phyloP scores from a whole-genome alignment of 805 yeast genomes.

The Ogataea wickerhamii region DNA sequence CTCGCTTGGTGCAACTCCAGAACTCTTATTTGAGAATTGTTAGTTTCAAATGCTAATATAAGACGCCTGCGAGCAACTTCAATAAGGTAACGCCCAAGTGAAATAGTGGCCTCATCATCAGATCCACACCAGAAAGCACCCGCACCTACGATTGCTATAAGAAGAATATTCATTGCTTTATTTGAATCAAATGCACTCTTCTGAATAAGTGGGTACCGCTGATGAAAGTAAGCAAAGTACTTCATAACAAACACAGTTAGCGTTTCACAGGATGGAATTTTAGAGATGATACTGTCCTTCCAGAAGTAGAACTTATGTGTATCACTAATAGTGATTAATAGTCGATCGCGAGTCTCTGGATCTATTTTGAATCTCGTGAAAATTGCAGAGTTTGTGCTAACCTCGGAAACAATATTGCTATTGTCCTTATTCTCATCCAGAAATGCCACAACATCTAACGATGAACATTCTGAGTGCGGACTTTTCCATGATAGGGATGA shows the following conservation, averaged over 20 bases:
- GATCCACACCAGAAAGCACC: constrained; percentile 10
- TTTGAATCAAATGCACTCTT: constrained; percentile 6
- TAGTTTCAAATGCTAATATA: constrained; percentile 4
- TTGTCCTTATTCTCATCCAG: constrained; percentile 2
- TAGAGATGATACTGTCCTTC: constrained; percentile 4
- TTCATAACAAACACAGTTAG: constrained; percentile 6
- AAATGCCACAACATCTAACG: constrained; percentile 3
- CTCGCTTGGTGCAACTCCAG: constrained; percentile 9
- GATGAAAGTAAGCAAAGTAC: constrained; percentile 7
- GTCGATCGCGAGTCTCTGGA: constrained; percentile 6
- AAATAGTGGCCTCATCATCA: constrained; percentile 5
- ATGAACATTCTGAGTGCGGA: constrained; percentile 5
- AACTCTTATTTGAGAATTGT: constrained; percentile 3
- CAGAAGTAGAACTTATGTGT: constrained; percentile 7
- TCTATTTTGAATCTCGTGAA: constrained; percentile 4
- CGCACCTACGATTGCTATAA: constrained; percentile 7
- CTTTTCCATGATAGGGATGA: constrained; percentile 8
- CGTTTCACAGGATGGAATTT: constrained; percentile 6
- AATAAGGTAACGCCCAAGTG: constrained; percentile 6
- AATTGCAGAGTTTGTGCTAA: not conserved
- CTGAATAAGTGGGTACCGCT: constrained; percentile 4
- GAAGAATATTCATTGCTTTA: constrained; percentile 1
- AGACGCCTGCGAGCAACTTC: constrained; percentile 7
- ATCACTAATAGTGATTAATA: constrained; percentile 4
- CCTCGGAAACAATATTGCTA: not conserved